Base-by-base conservation (phyloP, 2,329 filamentous ascomycete genomes). In the Lachnellula hyalina region DNA sequence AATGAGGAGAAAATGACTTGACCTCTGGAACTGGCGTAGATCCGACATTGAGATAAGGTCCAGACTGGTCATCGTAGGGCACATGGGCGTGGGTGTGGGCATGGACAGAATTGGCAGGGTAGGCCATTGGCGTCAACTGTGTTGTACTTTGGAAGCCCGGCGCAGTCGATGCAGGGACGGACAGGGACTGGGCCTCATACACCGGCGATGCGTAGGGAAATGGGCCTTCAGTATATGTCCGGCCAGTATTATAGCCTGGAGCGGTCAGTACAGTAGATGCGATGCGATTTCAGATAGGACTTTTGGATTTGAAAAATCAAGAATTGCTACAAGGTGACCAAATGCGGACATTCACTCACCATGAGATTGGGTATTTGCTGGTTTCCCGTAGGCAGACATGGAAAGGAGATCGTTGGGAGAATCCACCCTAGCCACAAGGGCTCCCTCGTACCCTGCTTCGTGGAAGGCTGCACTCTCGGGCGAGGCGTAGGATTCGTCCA, bases 321-420 rank as follows among this genome's bases (percentile, higher is more conserved):
- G 4, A 11, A 32, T 9, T 32, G 28, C 9, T 9, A 32, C 28
- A 11, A 15, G 36, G 15, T 40, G 36, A 17, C 15, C 36, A 40
- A 40, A 40, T 40, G 36, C 12, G 11, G 19, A 44, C n/a, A 19
- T 44, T 41, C 56, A 85, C 90, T 76, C 77, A 95, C 91, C 88
- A 74, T 93, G 87, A 76, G 92, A 82, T 72, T 86, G 87, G 72
- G 86, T 79, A 73, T 85, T 79, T 72, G 87, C 84, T 56, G 83
- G 74, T 75, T 95, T 96, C 68, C 80, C 78, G 79, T 90, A 92
- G 74, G 86, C 86, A 72, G 89, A 87, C 87, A 92, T 92, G 74
- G 87, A 84, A 74, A 89, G 75, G 35, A 61, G 53, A 47, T 63
- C 63, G 56, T 59, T 64, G 44, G 66, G 64, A 56, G 66, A 69